Evolutionary conservation across 1,139 yeast genomes (phyloP), one percentile per base, ranked within the genome.

Genomic region (Casaregolazyma suthepensis): DNA sequence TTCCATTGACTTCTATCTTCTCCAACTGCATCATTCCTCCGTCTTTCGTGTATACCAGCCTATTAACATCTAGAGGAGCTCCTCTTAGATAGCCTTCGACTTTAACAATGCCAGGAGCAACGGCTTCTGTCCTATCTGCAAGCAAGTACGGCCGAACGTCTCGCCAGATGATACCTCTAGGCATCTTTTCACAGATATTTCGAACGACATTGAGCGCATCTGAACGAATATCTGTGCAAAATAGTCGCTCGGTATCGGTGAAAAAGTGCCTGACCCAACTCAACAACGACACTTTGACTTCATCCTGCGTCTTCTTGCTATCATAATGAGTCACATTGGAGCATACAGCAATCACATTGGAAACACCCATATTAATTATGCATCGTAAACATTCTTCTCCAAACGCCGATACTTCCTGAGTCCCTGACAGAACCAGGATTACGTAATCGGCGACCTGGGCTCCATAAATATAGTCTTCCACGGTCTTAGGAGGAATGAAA

Each of bases 381-480:
- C 96, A 86, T 69, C 98, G 81, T 57, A 94, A 77, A 44, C 91
- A 81, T 61, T 87, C 89, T 70, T 93, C 99, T 46, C 99, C 99
- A 63, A 82, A 81, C 42, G 77, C 78, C 58, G 85, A 91, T 46
- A 91, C 95, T 71, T 93, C 98, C 53, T 83, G 80, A 18, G 80
- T 74, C 6, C 96, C 96, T 51, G 96, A 88, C 47, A 93, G 74
- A 17, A 90, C 95, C 67, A 93, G 86, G 1, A 94, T 72, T 1
- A 90, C 94, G 66, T 82, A 89, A 71, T 94, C 99, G 0, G 98
- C 84, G 2, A 87, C 81, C 66, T 88, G 87, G 29, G 95, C 90
- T 37, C 95, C 85, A 71, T 94, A 99, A 55, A 94, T 69, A 43
- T 93, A 77, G 17, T 86, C 75, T 43, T 88, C 70, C 54, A 90